Conservation (phyloP, 345 rosid genomes). For the Populus pruinosa region DNA sequence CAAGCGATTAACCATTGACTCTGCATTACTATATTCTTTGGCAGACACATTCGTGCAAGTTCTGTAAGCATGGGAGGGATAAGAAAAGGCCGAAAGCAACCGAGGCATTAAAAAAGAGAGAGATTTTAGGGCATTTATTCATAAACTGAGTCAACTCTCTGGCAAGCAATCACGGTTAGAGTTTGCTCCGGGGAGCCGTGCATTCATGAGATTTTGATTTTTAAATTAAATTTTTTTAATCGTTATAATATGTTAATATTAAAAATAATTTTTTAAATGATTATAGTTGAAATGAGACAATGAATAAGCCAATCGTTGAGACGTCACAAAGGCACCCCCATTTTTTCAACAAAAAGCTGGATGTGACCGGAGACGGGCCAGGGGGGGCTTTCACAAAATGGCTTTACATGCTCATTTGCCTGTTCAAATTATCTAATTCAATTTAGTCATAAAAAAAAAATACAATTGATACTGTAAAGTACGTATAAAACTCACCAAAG, state of each 20-base stretch:
- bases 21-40: not conserved
- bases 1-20: not conserved
- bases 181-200: too few species aligned
- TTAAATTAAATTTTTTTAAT: too few species aligned
- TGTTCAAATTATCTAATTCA: not conserved
- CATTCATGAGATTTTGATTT: too few species aligned
- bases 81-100: not conserved
- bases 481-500: too few species aligned
- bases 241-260: too few species aligned
- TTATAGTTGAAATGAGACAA: not conserved
- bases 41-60: not conserved
- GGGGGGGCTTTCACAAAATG: not conserved
- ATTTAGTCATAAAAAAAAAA: too few species aligned
- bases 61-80: not conserved
- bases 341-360: not conserved
- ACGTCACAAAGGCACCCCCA: not conserved
- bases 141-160: not conserved
- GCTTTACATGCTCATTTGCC: not conserved
- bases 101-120: not conserved
- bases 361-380: not conserved
- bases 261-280: not conserved
- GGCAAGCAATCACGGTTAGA: too few species aligned
- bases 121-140: not conserved
- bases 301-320: slow-evolving; percentile 3
- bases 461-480: too few species aligned